Base-by-base conservation (phyloP, 139 green algal species). In the Axilococcus clingmanii region DNA sequence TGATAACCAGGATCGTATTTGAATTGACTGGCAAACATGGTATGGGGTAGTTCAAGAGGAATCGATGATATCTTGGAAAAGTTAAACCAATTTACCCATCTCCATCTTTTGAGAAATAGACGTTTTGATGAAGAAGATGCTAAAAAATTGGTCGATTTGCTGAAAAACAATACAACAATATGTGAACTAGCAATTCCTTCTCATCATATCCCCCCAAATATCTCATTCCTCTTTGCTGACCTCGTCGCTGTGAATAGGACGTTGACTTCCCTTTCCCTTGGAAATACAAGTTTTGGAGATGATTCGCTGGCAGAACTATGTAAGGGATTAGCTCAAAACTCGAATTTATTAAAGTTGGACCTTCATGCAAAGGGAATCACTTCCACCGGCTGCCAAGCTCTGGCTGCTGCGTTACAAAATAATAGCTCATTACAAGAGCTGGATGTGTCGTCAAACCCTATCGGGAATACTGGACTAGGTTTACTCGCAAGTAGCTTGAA, bases 271-370 rank as follows among this genome's bases (percentile, higher is more conserved):
- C 37, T 67, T 20, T 49, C 55, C 16, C 27, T 67, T 11, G 59
- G 59, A 8, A 52, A 67, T 42, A 28, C 48, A 8, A 40, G 15
- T 22, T 61, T 67, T 48, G 59, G 59, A 12, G 59, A 67, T 25
- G 48, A 67, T 38, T 48, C 20, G 43, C 23, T 61, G 35, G 28
- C 30, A 20, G 59, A 49, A 11, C 40, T 67, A 25, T 55, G 48
- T 17, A 29, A 36, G 2, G 51, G 49, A 34, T 35, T 68, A 5
- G 51, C 40, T 2, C 29, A 40, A n/a, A 55, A 41, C 40, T 3
- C 30, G 20, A 41, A 36, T 5, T 34, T 68, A 1, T 22, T 12
- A 5, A 29, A 6, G 7, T 40, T 68, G 19, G 48, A 56, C 23
- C 24, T 68, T 7, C 50, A 68, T 11, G 41, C 22, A 4, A 68